Evolutionary conservation across 176 grass and related monocot genomes (phyloP).

Genomic region (Panicum miliaceum): DNA sequence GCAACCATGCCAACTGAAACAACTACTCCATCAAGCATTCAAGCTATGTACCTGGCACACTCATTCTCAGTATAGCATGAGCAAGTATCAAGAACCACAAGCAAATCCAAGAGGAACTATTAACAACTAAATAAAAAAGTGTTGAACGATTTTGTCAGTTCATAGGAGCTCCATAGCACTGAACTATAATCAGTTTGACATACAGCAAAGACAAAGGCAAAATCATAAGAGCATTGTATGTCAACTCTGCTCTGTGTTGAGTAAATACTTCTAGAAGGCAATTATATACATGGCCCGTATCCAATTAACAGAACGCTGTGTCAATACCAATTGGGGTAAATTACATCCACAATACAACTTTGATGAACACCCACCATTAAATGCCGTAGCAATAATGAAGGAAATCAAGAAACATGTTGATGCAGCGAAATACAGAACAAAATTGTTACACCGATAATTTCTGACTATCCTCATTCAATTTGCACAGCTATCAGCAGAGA

Average conservation of each 20-base stretch:
- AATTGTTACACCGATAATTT: background rate
- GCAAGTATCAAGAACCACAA: background rate
- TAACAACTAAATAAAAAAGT: background rate
- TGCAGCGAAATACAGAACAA: background rate
- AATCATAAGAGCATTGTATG: slow-evolving; percentile 5
- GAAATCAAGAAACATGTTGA: background rate
- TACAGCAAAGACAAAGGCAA: background rate
- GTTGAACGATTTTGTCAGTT: background rate
- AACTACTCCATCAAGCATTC: background rate
- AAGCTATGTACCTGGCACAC: background rate
- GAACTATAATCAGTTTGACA: slow-evolving; percentile 1
- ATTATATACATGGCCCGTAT: background rate
- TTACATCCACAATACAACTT: background rate
- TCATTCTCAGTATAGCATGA: background rate
- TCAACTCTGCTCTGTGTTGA: background rate
- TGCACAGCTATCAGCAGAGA: background rate
- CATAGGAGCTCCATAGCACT: background rate
- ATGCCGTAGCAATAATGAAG: background rate
- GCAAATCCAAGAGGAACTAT: background rate
- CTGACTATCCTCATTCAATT: background rate
- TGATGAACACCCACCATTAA: background rate
- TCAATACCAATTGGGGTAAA: background rate
- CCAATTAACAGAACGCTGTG: background rate
- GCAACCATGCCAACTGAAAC: background rate
- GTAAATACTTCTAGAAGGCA: background rate